These are phyloP conservation scores for Rossbeevera mucosa DNA, from an alignment of 768 basidiomycete genomes.

Conservation along the genomic window DNA sequence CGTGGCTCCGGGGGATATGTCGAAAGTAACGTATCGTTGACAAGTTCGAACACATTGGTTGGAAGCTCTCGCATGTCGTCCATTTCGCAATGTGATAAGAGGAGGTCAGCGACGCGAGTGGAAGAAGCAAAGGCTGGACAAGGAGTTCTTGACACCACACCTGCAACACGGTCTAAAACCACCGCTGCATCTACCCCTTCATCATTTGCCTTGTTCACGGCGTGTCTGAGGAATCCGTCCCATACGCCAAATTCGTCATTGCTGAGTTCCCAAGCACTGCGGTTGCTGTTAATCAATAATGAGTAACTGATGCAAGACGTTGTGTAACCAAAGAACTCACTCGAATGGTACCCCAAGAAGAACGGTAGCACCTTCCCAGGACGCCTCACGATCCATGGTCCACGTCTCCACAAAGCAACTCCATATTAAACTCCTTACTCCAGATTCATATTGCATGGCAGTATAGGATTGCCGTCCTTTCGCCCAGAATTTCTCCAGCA, in stretches of 20 bases:
- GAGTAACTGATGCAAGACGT: constrained; percentile 3
- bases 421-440: constrained; percentile 55
- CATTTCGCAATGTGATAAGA: constrained; percentile 53
- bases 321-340: constrained; percentile 36
- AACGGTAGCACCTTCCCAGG: constrained; percentile 52
- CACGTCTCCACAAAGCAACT: constrained; percentile 51
- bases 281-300: constrained; percentile 28
- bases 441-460: constrained; percentile 32
- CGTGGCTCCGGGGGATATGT: constrained; percentile 63
- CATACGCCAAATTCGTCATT: constrained; percentile 54
- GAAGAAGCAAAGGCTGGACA: constrained; percentile 39
- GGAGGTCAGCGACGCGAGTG: constrained; percentile 55
- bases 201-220: constrained; percentile 55
- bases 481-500: constrained; percentile 53
- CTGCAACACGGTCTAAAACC: constrained; percentile 56
- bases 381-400: constrained; percentile 40
- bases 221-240: constrained; percentile 52
- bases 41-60: constrained; percentile 49
- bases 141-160: constrained; percentile 39
- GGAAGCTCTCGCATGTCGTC: constrained; percentile 52
- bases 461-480: constrained; percentile 19
- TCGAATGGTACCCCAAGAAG: constrained; percentile 59
- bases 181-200: constrained; percentile 48
- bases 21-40: constrained; percentile 53
- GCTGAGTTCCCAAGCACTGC: constrained; percentile 47